Conservation (phyloP, 208 protist genomes). For the Crithidia mellificae region DNA sequence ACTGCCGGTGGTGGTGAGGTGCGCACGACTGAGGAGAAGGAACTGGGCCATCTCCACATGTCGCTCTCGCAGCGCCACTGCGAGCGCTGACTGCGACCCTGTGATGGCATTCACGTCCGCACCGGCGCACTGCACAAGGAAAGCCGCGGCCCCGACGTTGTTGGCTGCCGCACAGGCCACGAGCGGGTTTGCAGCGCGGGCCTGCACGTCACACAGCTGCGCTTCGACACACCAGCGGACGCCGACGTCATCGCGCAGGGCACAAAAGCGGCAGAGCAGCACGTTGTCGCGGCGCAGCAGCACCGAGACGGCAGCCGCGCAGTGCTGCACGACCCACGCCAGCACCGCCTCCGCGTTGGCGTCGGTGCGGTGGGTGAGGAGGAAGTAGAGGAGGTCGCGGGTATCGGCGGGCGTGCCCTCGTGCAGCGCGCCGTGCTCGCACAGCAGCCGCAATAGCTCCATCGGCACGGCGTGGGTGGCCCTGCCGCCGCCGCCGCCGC, state of each 20-base stretch:
- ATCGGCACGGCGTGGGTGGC: neutral
- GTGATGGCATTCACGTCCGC: slow-evolving; percentile 46
- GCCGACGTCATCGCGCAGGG: slow-evolving; percentile 28
- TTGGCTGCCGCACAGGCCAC: slow-evolving; percentile 46
- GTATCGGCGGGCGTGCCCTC: slow-evolving; percentile 31
- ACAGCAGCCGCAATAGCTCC: slow-evolving; percentile 46
- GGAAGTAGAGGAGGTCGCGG: slow-evolving; percentile 51
- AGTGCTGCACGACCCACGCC: slow-evolving; percentile 25
- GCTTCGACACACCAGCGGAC: slow-evolving; percentile 71
- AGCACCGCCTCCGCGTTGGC: slow-evolving; percentile 42
- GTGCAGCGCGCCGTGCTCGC: slow-evolving; percentile 51
- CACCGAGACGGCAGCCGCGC: slow-evolving; percentile 19
- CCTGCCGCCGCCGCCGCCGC: slow-evolving; percentile 17
- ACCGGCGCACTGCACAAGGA: slow-evolving; percentile 42
- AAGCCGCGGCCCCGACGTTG: slow-evolving; percentile 43
- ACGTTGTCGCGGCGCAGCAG: slow-evolving; percentile 42
- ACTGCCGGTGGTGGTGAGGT: slow-evolving; percentile 17
- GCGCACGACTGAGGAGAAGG: slow-evolving; percentile 35
- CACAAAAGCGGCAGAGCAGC: slow-evolving; percentile 57
- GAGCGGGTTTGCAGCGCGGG: slow-evolving; percentile 40
- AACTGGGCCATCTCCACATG: slow-evolving; percentile 46
- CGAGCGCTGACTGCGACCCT: slow-evolving; percentile 30
- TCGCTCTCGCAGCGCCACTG: slow-evolving; percentile 37
- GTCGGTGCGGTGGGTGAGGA: slow-evolving; percentile 40
- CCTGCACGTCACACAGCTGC: slow-evolving; percentile 40